Conservation (phyloP, 805 yeast genomes). For the Crinitomyces ghanaensis region DNA sequence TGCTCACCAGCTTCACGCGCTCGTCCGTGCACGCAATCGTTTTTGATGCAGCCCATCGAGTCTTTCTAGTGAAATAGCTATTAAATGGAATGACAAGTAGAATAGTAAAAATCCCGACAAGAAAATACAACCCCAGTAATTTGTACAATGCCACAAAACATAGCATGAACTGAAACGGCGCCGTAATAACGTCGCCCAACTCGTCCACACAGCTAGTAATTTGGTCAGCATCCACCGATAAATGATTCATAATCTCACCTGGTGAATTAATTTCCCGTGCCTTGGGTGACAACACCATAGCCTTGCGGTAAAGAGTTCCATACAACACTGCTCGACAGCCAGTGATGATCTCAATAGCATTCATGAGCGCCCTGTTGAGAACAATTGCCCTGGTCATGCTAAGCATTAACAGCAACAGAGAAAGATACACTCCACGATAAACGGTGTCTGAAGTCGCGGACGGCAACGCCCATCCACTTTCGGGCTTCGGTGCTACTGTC, state of each 20-base stretch:
- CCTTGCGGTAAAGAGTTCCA: conserved; percentile 49
- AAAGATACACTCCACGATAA: too few relatives aligned
- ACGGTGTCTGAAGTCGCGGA: too few relatives aligned
- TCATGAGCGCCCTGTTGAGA: too few relatives aligned
- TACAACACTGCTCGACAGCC: neutral
- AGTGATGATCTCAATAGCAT: neutral
- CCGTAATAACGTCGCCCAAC: conserved; percentile 77
- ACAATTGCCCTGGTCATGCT: too few relatives aligned
- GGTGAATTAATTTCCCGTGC: conserved; percentile 55
- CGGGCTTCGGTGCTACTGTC: conserved; percentile 4
- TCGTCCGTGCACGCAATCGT: conserved; percentile 85
- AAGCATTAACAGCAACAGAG: too few relatives aligned
- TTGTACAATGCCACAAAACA: conserved; percentile 65
- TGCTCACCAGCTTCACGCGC: conserved; percentile 75
- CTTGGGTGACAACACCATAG: conserved; percentile 51
- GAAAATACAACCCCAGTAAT: conserved; percentile 74
- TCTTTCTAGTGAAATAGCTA: conserved; percentile 45
- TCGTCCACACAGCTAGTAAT: conserved; percentile 72
- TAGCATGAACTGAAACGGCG: conserved; percentile 73
- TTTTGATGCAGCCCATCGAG: conserved; percentile 14
- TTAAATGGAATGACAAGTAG: conserved; percentile 68
- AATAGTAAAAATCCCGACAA: conserved; percentile 80
- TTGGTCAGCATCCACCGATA: conserved; percentile 89
- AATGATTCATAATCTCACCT: conserved; percentile 84
- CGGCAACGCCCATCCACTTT: too few relatives aligned